Evolutionary conservation across 495 filamentous ascomycete species (phyloP), one percentile per base, ranked within the genome.

Genomic region (Pyronema omphalodes): DNA sequence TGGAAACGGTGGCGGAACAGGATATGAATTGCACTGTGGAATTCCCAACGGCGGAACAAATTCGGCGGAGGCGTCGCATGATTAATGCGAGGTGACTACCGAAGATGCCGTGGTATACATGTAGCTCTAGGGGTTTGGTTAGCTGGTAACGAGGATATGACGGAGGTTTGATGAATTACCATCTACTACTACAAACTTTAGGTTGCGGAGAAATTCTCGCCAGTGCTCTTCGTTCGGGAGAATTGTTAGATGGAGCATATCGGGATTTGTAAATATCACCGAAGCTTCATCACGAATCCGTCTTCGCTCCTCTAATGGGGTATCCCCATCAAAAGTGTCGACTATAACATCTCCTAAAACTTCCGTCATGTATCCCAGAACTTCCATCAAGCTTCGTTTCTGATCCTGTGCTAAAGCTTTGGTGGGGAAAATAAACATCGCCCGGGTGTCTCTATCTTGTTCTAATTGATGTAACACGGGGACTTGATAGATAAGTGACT

Each of bases 381-480:
- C 70, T 44, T 94, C 86, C 60, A 83, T 81, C 66, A 96, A 73
- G 60, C 88, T 93, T 55, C 91, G 75, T 61, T 79, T 78, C 67
- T 99, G 91, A 68, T 96, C 91, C 66, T 99, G 91, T 3, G 91
- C 91, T 11, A 99, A 71, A 9, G 91, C 91, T 69, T 99, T 99
- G 3, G 91, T 99, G 0, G 91, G 91, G 56, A 98, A 99, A 18
- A 99, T 94, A 64, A 94, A 96, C 81, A 99, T 86, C 8, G 91
- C 89, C 59, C 88, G 72, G 43, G 85, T 82, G 45, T 81, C 73
- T 3, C 62, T 66, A 58, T 95, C 84, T 43, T 76, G 71, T 67
- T 96, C 89, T 9, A 99, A 73, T 29, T 82, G 84, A 64, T 94
- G 81, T 23, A 99, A 70, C 57, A 96, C 88, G 0, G 91, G 91